Conservation (phyloP, 140 eudicot genomes). For the Artemisia princeps region DNA sequence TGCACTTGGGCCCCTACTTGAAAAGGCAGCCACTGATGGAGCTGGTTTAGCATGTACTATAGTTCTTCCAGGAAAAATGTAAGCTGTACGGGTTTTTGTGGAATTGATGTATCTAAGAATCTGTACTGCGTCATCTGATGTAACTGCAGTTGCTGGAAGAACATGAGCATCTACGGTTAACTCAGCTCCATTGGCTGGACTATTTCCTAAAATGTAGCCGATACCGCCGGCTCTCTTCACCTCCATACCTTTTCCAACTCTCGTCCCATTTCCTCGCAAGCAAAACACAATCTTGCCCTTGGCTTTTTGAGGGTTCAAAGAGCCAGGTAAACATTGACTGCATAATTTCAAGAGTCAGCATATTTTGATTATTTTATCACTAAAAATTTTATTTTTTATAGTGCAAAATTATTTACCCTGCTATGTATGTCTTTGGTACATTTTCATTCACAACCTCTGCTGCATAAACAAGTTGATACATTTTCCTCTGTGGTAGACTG, state of each 20-base stretch:
- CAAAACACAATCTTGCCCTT: constrained; percentile 76
- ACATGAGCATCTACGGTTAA: constrained; percentile 67
- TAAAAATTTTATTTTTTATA: not conserved
- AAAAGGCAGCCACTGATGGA: constrained; percentile 74
- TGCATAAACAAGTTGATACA: constrained; percentile 75
- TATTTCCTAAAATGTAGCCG: constrained; percentile 77
- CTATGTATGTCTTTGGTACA: constrained; percentile 37
- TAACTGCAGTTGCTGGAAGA: constrained; percentile 89
- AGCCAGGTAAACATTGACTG: constrained; percentile 85
- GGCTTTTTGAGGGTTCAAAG: constrained; percentile 55
- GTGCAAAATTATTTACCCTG: constrained; percentile 42
- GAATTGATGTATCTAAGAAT: constrained; percentile 60
- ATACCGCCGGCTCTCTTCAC: constrained; percentile 90
- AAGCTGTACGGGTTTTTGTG: constrained; percentile 40
- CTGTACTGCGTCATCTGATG: constrained; percentile 41
- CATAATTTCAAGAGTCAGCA: constrained; percentile 18
- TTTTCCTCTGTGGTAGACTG: constrained; percentile 42
- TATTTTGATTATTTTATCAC: not conserved
- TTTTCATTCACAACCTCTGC: constrained; percentile 50
- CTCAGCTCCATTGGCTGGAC: constrained; percentile 60
- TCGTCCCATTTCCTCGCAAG: constrained; percentile 75
- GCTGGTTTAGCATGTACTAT: constrained; percentile 50
- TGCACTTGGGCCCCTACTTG: constrained; percentile 69
- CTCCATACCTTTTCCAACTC: constrained; percentile 83
- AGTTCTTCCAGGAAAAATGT: constrained; percentile 47